Evolutionary conservation across 306 rosid species (phyloP), one percentile per base, ranked within the genome.

Genomic region (Dalbergia cochinchinensis): DNA sequence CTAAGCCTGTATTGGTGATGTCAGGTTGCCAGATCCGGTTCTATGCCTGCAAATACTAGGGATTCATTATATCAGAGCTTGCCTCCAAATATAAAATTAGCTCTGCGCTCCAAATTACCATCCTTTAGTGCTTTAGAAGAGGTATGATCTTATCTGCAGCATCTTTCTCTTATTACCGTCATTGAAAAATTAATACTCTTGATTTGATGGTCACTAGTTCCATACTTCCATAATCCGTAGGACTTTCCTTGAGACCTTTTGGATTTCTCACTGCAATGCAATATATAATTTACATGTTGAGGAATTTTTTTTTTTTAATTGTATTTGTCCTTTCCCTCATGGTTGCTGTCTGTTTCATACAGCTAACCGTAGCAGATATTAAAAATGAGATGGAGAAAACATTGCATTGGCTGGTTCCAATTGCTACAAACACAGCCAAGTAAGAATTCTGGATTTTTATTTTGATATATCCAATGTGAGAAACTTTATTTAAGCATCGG

Each of bases 341-440:
- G 65, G 60, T 39, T 44, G 20, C 67, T 76, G 65, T 57, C 79
- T 85, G 64, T 83, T 53, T 81, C 78, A 69, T 85, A 80, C 87
- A 93, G 98, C 87, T 93, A 71, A 83, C 91, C 70, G 76, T 91
- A 19, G 33, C 85, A 64, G 86, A 89, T 33, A 89, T 93, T 68
- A 93, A 91, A 88, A 89, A 86, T 18, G 97, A 93, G 85, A 93
- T 93, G 98, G 98, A 93, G 79, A 91, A 88, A 81, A 91, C 98
- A 45, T 76, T 93, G 86, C 85, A 80, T 26, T 93, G 98, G 98
- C 87, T 93, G 65, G 98, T 88, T 78, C 98, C 94, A 34, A 74
- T 90, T 76, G 94, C 98, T 44, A 86, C 98, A 74, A 91, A 91
- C 86, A 93, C 98, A 35, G 94, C 97, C 67, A 91, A 93, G 98